A percentile compares a stretch with the other conserved stretches of the same genome.
phyloP scores from a whole-genome alignment of 2,329 filamentous ascomycete species.

The Camillea tinctor region DNA sequence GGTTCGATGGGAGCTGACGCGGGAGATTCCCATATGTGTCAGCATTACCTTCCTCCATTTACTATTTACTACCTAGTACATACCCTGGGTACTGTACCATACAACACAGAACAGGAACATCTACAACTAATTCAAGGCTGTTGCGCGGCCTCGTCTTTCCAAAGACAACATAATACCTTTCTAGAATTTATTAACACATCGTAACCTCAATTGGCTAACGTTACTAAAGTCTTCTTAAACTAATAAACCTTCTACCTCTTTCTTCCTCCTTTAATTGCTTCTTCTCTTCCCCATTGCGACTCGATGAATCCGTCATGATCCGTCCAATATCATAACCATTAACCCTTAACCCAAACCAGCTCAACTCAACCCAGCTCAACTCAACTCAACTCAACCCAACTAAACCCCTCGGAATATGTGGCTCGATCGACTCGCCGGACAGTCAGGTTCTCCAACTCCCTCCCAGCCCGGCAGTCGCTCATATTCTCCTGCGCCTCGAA shows the following conservation, averaged over 20 bases:
- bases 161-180: neutral
- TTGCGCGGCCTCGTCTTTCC: slow-evolving; percentile 16
- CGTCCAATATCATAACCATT: slow-evolving; percentile 9
- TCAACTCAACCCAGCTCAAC: too few relatives aligned
- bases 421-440: slow-evolving; percentile 81
- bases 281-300: neutral
- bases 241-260: neutral
- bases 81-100: neutral
- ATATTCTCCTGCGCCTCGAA: slow-evolving; percentile 68
- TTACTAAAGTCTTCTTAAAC: neutral
- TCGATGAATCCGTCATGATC: slow-evolving; percentile 15
- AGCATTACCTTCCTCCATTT: slow-evolving; percentile 13
- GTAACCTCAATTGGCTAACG: neutral
- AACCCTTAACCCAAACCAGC: too few relatives aligned
- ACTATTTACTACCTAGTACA: slow-evolving; percentile 6
- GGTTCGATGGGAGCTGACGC: slow-evolving; percentile 1
- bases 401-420: slow-evolving; percentile 69
- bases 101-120: neutral
- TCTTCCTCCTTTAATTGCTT: neutral
- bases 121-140: slow-evolving; percentile 17
- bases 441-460: slow-evolving; percentile 59
- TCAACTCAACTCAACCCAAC: too few relatives aligned
- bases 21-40: slow-evolving; percentile 11
- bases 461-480: slow-evolving; percentile 61
- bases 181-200: neutral